Evolutionary conservation across 352 stramenopile genomes (phyloP), one percentile per base, ranked within the genome.

Genomic region (Aphanomyces euteiches): DNA sequence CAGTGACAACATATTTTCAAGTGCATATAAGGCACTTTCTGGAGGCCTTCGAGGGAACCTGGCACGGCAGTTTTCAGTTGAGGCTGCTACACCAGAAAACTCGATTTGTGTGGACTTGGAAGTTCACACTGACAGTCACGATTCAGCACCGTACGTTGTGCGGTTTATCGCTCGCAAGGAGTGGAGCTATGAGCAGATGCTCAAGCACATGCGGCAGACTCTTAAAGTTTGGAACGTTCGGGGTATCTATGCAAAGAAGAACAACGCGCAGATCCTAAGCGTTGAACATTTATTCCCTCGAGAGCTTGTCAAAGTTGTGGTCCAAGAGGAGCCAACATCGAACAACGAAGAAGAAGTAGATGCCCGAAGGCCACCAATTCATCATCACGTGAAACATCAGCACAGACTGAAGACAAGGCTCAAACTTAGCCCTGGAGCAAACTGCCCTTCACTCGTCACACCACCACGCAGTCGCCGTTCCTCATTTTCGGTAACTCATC

Each of bases 201-300:
- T 70, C 90, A 77, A 75, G 79, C 85, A 79, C 60, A 73, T 70
- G 13, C 17, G 66, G 50, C 64, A 45, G 7, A 56, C 40, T 41
- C 28, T 61, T 36, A 69, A 43, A 2, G 45, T 64, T 39, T 65
- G 34, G 17, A 45, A 58, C 36, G 70, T 63, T 53, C 28, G 74
- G 74, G 36, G 21, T 6, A 17, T 66, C 59, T 76, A 72, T 10
- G 68, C 5, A 53, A 90, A 81, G 67, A 59, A 81, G 90, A 48
- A 79, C 59, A 21, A 85, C 79, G 71, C 78, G 0, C 84, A 93
- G 40, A 80, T 95, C 4, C 58, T 95, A 64, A 89, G 84, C 43
- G 83, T 83, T 10, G 73, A 88, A 50, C 82, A 95, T 64, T 90
- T 95, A 61, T 77, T 90, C 37, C 74, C 80, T 0, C 78, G 88